Percentiles rank a stretch among this genome's conserved stretches.
phyloP scores from a whole-genome alignment of 208 protist genomes.

The Acanthamoeba sp. region DNA sequence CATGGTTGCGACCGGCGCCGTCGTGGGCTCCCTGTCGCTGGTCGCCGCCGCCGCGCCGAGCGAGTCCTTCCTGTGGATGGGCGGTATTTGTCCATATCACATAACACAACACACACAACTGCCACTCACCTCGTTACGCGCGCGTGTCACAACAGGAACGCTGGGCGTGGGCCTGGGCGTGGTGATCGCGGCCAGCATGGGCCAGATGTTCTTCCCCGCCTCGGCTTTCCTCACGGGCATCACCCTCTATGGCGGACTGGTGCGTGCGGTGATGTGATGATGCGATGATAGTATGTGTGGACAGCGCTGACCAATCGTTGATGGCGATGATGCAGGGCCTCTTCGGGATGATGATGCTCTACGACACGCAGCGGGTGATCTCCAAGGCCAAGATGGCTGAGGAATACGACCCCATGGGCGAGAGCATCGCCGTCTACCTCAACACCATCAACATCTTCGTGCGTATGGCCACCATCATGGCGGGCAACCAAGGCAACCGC shows the following conservation, averaged over 20 bases:
- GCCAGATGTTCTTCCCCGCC: slow-evolving; percentile 22
- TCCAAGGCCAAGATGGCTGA: not conserved
- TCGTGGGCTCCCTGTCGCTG: slow-evolving; percentile 14
- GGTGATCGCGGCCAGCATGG: slow-evolving; percentile 26
- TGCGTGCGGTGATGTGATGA: not conserved
- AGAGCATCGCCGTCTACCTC: slow-evolving; percentile 30
- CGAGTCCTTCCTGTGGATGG: slow-evolving; percentile 48
- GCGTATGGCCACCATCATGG: slow-evolving; percentile 15
- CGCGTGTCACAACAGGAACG: not conserved
- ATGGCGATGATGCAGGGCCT: not conserved
- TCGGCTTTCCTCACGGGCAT: not conserved
- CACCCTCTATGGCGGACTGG: slow-evolving; percentile 13
- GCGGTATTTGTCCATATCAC: not conserved
- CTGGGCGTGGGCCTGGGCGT: slow-evolving; percentile 9
- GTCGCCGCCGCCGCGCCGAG: slow-evolving; percentile 8
- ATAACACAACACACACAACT: not conserved
- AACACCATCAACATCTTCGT: slow-evolving; percentile 50
- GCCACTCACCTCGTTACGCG: not conserved
- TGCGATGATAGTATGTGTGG: not conserved
- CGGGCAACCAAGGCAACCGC: not conserved
- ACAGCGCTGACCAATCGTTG: not conserved
- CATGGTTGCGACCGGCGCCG: not conserved
- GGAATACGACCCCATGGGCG: not conserved
- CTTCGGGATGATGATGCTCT: slow-evolving; percentile 37
- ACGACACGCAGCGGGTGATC: slow-evolving; percentile 21